Evolutionary conservation across 345 rosid species (phyloP).

Genomic region (Eucalyptus regnans): DNA sequence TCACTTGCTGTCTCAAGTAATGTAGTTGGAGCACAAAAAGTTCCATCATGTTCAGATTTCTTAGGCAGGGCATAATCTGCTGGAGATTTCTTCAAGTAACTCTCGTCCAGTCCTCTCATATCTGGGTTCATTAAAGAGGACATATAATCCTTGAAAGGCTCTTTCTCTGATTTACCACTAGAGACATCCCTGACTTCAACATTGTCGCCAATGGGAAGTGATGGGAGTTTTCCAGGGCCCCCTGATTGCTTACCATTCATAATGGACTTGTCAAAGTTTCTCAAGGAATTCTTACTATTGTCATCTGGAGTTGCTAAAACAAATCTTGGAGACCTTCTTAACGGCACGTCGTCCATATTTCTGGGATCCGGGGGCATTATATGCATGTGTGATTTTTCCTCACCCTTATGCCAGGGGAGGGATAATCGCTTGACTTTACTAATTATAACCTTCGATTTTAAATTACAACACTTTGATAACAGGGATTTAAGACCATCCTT

Average conservation of each 20-base stretch:
- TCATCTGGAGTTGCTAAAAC: conserved; percentile 3
- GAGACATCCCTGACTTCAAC: background rate
- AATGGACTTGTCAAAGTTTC: background rate
- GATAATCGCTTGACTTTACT: background rate
- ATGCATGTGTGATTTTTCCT: background rate
- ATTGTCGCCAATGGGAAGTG: background rate
- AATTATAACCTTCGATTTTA: background rate
- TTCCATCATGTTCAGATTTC: background rate
- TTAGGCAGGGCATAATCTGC: background rate
- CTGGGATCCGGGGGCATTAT: background rate
- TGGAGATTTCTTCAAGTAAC: conserved; percentile 1
- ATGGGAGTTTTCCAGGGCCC: conserved; percentile 5
- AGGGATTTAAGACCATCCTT: background rate
- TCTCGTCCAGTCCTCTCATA: conserved; percentile 7
- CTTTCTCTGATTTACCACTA: conserved; percentile 3
- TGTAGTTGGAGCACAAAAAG: background rate
- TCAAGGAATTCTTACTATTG: background rate
- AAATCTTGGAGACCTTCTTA: conserved; percentile 13
- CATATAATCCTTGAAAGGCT: conserved; percentile 20
- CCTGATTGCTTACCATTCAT: conserved; percentile 1
- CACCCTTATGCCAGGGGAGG: conserved; percentile 1
- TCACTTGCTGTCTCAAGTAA: conserved; percentile 1
- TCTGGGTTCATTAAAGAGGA: conserved; percentile 1
- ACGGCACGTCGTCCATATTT: background rate
- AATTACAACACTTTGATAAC: background rate